Conservation (phyloP, 257 asterid species). For the Solanum boliviense region DNA sequence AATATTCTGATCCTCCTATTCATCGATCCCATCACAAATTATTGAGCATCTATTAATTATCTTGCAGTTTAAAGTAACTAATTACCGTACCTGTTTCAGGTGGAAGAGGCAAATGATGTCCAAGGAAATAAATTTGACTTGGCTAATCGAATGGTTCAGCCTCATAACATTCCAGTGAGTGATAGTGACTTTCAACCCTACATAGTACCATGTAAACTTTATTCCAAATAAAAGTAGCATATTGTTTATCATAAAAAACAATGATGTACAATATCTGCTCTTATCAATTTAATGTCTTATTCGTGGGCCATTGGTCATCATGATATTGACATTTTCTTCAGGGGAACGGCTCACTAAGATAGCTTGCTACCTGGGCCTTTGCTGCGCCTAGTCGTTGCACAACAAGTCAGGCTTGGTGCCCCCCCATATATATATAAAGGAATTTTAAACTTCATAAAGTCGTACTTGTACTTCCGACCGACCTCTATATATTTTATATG, state of each 20-base stretch:
- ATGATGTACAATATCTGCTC: not conserved
- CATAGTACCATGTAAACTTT: not conserved
- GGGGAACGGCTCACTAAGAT: not conserved
- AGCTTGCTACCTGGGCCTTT: not conserved
- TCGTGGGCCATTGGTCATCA: not conserved
- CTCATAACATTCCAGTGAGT: constrained; percentile 9
- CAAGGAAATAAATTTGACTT: not conserved
- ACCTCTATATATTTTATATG: not conserved
- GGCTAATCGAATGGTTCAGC: constrained; percentile 1
- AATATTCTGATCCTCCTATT: not conserved
- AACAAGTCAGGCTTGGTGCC: not conserved
- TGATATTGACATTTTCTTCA: not conserved
- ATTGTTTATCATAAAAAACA: not conserved
- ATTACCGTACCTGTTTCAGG: not conserved
- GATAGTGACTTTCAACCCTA: not conserved
- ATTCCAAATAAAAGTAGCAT: not conserved
- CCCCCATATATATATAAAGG: not conserved
- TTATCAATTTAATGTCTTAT: not conserved
- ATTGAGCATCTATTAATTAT: not conserved
- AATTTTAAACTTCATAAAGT: not conserved
- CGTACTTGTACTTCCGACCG: not conserved
- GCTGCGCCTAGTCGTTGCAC: not conserved
- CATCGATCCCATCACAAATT: not conserved
- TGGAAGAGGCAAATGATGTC: not conserved
- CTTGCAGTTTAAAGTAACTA: not conserved